A percentile compares a stretch with the other conserved stretches of the same genome.
Evolutionary conservation across 192 early-diverging fungal genomes (phyloP).

Genomic region (Coemansia sp.): DNA sequence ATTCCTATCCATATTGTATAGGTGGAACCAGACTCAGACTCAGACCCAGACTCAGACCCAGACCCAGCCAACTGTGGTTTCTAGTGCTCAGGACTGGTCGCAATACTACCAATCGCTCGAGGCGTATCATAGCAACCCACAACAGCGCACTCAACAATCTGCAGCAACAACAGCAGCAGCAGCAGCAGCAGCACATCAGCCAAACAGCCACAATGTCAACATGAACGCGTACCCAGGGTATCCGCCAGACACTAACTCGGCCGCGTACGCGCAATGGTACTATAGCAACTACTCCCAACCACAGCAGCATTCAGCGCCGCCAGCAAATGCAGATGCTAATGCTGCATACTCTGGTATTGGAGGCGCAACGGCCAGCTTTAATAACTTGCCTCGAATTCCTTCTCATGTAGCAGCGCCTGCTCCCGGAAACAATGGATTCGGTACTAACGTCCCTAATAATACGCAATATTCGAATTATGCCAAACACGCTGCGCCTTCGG

Average conservation of each 20-base stretch:
- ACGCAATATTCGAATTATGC: no score
- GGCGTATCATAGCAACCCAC: conserved; percentile 27
- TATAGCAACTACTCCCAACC: conserved; percentile 6
- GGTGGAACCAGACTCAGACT: conserved; percentile 37
- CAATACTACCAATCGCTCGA: conserved; percentile 46
- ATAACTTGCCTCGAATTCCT: no score
- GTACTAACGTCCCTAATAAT: no score
- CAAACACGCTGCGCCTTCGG: no score
- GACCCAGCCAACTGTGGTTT: background rate
- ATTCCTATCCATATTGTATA: conserved; percentile 10
- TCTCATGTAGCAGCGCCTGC: no score
- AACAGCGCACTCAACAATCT: conserved; percentile 10
- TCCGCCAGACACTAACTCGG: conserved; percentile 1
- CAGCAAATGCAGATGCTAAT: no score
- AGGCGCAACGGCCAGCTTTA: no score
- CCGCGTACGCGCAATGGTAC: conserved; percentile 6
- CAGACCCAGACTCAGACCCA: background rate
- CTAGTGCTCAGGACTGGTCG: conserved; percentile 34
- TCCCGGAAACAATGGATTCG: no score
- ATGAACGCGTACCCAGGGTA: conserved; percentile 7
- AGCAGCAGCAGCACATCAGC: conserved; percentile 14
- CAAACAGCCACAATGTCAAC: background rate
- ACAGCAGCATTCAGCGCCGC: conserved; percentile 10
- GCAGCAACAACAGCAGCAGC: conserved; percentile 5
- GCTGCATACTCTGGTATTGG: no score